Conservation (phyloP, 371 early-diverging fungal genomes). For the Mucor indicus region DNA sequence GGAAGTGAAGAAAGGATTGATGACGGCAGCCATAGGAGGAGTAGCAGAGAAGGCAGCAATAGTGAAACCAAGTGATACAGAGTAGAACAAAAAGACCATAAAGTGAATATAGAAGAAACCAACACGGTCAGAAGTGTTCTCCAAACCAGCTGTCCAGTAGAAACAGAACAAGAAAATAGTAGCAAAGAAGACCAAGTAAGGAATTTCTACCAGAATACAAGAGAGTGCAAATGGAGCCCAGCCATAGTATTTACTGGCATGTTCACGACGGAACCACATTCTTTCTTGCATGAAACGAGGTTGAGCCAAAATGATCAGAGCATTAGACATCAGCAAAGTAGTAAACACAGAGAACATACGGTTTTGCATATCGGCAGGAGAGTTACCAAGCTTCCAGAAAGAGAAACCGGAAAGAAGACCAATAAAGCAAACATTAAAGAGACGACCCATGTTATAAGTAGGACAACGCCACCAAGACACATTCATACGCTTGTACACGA, state of each 20-base stretch:
- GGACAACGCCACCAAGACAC: constrained; percentile 67
- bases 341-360: constrained; percentile 74
- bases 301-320: constrained; percentile 69
- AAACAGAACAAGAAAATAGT: constrained; percentile 61
- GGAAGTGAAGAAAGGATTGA: constrained; percentile 73
- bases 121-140: constrained; percentile 44
- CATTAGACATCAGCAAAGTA: constrained; percentile 61
- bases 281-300: constrained; percentile 75
- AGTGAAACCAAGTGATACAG: constrained; percentile 64
- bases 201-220: constrained; percentile 60
- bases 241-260: constrained; percentile 69
- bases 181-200: constrained; percentile 52
- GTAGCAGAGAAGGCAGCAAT: constrained; percentile 50
- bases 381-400: constrained; percentile 60
- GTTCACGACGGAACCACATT: constrained; percentile 68
- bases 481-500: constrained; percentile 64
- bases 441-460: constrained; percentile 65
- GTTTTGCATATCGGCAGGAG: constrained; percentile 65
- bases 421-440: constrained; percentile 49
- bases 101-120: constrained; percentile 65
- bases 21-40: constrained; percentile 67
- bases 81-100: constrained; percentile 60
- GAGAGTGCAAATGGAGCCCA: constrained; percentile 62
- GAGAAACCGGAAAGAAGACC: constrained; percentile 75
- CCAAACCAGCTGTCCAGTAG: constrained; percentile 74